Evolutionary conservation across 2,329 filamentous ascomycete species (phyloP).

Genomic region (Cladosporium sp.): DNA sequence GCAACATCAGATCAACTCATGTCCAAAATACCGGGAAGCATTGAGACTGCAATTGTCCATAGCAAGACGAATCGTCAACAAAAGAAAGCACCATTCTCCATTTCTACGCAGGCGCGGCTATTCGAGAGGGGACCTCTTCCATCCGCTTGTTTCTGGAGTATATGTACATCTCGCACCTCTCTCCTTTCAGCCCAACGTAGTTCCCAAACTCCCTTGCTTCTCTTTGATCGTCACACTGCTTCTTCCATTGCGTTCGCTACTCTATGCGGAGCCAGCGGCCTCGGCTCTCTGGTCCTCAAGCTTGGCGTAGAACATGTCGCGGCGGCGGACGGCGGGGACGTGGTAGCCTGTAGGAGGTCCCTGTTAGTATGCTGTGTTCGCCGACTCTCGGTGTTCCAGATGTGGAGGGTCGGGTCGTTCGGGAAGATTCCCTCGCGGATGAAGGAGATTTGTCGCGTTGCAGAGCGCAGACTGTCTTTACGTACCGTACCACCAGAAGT

Average conservation of each 20-base stretch:
- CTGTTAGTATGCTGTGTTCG: slow-evolving; percentile 17
- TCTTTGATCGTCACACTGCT: not conserved
- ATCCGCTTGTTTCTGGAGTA: slow-evolving; percentile 16
- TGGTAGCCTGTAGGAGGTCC: slow-evolving; percentile 56
- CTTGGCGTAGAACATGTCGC: slow-evolving; percentile 64
- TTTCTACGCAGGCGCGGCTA: slow-evolving; percentile 6
- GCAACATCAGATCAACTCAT: too few relatives aligned
- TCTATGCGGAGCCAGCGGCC: slow-evolving; percentile 42
- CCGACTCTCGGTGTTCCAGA: not conserved
- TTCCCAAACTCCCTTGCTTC: not conserved
- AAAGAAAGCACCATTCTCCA: slow-evolving; percentile 18
- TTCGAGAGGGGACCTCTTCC: slow-evolving; percentile 1
- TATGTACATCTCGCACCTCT: slow-evolving; percentile 17
- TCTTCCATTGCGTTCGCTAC: not conserved
- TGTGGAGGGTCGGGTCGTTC: not conserved
- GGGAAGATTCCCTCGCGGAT: not conserved
- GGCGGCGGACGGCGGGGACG: slow-evolving; percentile 62
- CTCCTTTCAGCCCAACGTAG: not conserved
- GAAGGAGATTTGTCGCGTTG: slow-evolving; percentile 11
- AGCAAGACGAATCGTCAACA: slow-evolving; percentile 18
- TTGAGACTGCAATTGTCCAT: not conserved
- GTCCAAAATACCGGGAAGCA: not conserved
- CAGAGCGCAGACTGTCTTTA: slow-evolving; percentile 30
- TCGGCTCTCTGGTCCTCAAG: slow-evolving; percentile 61
- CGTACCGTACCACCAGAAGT: slow-evolving; percentile 67